Evolutionary conservation across 106 monocot species (phyloP), one percentile per base, ranked within the genome.

Genomic region (Dendrobium huoshanense): DNA sequence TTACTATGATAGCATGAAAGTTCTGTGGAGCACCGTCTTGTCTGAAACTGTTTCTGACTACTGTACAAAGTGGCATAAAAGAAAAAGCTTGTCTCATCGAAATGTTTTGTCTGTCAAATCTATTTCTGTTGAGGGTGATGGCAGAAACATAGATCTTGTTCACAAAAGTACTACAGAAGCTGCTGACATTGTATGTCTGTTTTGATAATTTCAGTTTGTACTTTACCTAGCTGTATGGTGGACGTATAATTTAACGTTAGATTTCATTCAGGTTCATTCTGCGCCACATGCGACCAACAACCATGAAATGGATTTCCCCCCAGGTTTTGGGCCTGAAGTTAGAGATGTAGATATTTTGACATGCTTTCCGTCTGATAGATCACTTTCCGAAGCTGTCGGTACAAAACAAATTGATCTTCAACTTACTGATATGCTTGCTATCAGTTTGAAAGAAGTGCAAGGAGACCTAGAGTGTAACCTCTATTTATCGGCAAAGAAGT

Each of bases 281-380:
- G 8, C 15, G 8, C 70, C 70, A 73, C 47, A 84, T 37, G 27
- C 76, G 68, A 75, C 75, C 67, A 61, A 29, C 67, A 61, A 29
- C 4, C 25, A 37, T 79, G 85, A 92, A 64, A 59, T 91, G 77
- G 97, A 97, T 48, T 84, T 92, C 25, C 97, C 97, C 19, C 97
- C 97, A 27, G 97, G 97, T n/a, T 98, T 98, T 91, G 97, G 70
- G 80, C 88, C 85, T 83, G 44, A 20, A 25, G 10, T 19, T 54
- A 78, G 33, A 64, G 77, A 19, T 82, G 25, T 22, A 72, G 81
- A 79, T 73, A 41, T 15, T 31, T 68, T 41, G 51, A 67, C 22
- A 40, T 33, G 73, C 42, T 65, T 59, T 55, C 41, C 79, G 41
- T 59, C 61, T 75, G 33, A 78, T 37, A 33, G 8, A 77, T 77